phyloP scores from a whole-genome alignment of 371 early-diverging fungal genomes.

The Mucor lusitanicus region DNA sequence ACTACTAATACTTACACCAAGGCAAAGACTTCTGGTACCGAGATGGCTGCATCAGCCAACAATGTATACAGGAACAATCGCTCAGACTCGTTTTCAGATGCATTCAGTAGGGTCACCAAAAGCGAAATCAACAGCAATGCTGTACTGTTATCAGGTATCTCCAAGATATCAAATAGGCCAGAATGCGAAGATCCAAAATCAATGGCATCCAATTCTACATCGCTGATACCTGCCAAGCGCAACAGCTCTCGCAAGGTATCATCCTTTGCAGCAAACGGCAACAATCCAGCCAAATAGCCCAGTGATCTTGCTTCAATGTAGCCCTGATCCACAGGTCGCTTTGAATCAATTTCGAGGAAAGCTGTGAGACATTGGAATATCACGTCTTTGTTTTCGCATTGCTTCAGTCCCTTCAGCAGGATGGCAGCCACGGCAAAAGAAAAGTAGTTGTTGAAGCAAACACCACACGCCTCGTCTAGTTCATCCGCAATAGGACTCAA shows the following conservation, averaged over 20 bases:
- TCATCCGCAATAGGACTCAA: slow-evolving; percentile 65
- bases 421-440: slow-evolving; percentile 83
- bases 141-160: slow-evolving; percentile 70
- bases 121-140: slow-evolving; percentile 77
- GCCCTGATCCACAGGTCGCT: slow-evolving; percentile 47
- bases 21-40: slow-evolving; percentile 75
- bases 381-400: slow-evolving; percentile 69
- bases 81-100: slow-evolving; percentile 84
- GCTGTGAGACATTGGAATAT: slow-evolving; percentile 71
- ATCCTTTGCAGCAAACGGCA: slow-evolving; percentile 72
- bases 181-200: slow-evolving; percentile 53
- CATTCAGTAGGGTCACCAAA: slow-evolving; percentile 80
- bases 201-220: slow-evolving; percentile 54
- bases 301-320: slow-evolving; percentile 64
- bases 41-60: slow-evolving; percentile 75
- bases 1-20: slow-evolving; percentile 79
- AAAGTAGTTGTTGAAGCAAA: slow-evolving; percentile 84
- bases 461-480: slow-evolving; percentile 73
- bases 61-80: slow-evolving; percentile 81
- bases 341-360: slow-evolving; percentile 72
- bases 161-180: slow-evolving; percentile 67
- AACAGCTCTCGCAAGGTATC: slow-evolving; percentile 64
- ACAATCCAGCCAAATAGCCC: slow-evolving; percentile 76
- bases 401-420: slow-evolving; percentile 81
- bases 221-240: slow-evolving; percentile 58